phyloP scores from a whole-genome alignment of 2,329 filamentous ascomycete genomes.

The Pezicula neosporulosa region DNA sequence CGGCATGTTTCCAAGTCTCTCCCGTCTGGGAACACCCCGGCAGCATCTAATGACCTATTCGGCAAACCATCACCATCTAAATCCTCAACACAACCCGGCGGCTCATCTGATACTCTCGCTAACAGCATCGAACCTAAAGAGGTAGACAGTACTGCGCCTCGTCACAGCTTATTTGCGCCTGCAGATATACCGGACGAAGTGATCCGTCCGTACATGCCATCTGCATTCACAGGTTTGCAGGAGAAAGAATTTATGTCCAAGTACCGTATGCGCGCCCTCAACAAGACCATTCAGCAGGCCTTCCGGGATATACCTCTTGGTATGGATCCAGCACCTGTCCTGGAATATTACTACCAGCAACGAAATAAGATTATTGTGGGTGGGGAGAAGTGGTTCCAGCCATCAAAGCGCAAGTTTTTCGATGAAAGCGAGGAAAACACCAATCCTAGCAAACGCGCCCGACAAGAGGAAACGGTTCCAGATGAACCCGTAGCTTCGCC shows the following conservation, averaged over 20 bases:
- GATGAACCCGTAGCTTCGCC: too few species aligned
- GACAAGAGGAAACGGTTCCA: conserved; percentile 2
- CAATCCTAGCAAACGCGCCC: conserved; percentile 20
- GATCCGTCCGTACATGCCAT: conserved; percentile 16
- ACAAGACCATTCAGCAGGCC: conserved; percentile 20
- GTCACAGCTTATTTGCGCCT: conserved; percentile 7
- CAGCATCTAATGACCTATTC: not conserved
- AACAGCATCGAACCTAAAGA: not conserved
- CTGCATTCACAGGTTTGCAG: conserved; percentile 15
- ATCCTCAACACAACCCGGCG: not conserved
- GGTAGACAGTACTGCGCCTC: not conserved
- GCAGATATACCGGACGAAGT: conserved; percentile 16
- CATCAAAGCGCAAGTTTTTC: conserved; percentile 17
- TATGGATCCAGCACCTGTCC: conserved; percentile 3
- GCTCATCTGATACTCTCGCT: not conserved
- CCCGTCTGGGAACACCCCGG: too few species aligned
- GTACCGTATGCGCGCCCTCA: conserved; percentile 25
- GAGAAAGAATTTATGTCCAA: conserved; percentile 19
- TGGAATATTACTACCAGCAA: conserved; percentile 11
- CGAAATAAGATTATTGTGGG: conserved; percentile 11
- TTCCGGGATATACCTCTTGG: conserved; percentile 11
- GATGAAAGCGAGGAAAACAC: conserved; percentile 16
- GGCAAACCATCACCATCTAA: not conserved
- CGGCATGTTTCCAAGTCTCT: conserved; percentile 13
- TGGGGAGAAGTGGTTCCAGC: conserved; percentile 1